phyloP scores from a whole-genome alignment of 352 stramenopile species.

The Pythium vanterpoolii region DNA sequence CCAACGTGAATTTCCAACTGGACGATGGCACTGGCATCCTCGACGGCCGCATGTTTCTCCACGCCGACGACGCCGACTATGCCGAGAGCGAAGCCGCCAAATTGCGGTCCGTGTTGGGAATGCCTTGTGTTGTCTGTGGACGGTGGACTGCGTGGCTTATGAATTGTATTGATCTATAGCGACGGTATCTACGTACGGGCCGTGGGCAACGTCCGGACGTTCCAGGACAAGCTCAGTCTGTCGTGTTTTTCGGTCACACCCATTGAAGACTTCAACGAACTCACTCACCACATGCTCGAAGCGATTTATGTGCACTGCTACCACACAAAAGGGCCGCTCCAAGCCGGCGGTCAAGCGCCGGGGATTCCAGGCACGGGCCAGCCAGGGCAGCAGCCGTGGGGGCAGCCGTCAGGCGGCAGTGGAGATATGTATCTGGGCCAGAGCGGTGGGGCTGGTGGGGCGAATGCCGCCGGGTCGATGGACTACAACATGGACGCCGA shows the following conservation, averaged over 20 bases:
- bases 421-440: slow-evolving; percentile 28
- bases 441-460: slow-evolving; percentile 10
- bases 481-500: slow-evolving; percentile 60
- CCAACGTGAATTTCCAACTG: slow-evolving; percentile 90
- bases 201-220: slow-evolving; percentile 90
- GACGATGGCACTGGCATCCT: slow-evolving; percentile 94
- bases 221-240: slow-evolving; percentile 86
- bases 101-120: slow-evolving; percentile 30
- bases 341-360: slow-evolving; percentile 23
- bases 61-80: slow-evolving; percentile 81
- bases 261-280: slow-evolving; percentile 90
- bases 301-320: slow-evolving; percentile 91
- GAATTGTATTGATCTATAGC: slow-evolving; percentile 15
- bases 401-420: slow-evolving; percentile 10
- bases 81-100: slow-evolving; percentile 55
- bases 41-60: slow-evolving; percentile 90
- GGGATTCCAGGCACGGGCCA: no score
- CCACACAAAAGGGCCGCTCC: slow-evolving; percentile 59
- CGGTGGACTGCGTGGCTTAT: not conserved
- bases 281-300: slow-evolving; percentile 96
- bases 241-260: slow-evolving; percentile 85
- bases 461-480: slow-evolving; percentile 35
- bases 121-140: not conserved
- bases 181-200: slow-evolving; percentile 89
- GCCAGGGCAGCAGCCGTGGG: slow-evolving; percentile 28